Conservation (phyloP, 345 rosid genomes). For the Corymbia maculata region DNA sequence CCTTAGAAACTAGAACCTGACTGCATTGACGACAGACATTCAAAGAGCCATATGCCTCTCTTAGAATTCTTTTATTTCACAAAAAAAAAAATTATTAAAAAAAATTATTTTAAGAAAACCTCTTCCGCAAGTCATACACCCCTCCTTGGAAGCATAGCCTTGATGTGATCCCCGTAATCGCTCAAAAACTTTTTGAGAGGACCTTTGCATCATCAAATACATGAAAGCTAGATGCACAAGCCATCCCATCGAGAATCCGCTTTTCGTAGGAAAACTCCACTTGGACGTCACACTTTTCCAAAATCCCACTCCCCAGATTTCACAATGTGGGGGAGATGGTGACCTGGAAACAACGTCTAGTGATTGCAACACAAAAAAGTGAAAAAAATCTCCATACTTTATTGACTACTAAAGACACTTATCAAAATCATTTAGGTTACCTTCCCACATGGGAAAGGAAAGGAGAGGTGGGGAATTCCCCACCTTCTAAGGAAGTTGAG, state of each 20-base stretch:
- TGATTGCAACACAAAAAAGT: no score
- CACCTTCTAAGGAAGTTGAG: no score
- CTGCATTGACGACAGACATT: not conserved
- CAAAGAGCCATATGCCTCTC: not conserved
- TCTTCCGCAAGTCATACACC: not conserved
- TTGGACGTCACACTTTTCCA: not conserved
- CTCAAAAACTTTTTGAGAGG: not conserved
- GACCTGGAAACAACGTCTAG: not conserved
- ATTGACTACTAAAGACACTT: no score
- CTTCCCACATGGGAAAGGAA: no score
- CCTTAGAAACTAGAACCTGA: not conserved
- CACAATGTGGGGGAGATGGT: not conserved
- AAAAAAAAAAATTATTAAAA: not conserved
- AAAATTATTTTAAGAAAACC: not conserved
- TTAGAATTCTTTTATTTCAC: rapidly evolving
- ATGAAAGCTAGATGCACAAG: not conserved
- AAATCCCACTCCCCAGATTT: not conserved
- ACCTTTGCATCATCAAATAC: not conserved
- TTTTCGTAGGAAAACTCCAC: not conserved
- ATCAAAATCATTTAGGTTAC: no score
- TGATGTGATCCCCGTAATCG: not conserved
- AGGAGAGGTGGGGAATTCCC: no score
- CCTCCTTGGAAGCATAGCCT: not conserved
- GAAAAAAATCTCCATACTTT: no score
- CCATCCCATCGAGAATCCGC: no score